These are phyloP conservation scores for Fusarium nurragi DNA, from an alignment of 2,329 filamentous ascomycete species.

Conservation along the genomic window DNA sequence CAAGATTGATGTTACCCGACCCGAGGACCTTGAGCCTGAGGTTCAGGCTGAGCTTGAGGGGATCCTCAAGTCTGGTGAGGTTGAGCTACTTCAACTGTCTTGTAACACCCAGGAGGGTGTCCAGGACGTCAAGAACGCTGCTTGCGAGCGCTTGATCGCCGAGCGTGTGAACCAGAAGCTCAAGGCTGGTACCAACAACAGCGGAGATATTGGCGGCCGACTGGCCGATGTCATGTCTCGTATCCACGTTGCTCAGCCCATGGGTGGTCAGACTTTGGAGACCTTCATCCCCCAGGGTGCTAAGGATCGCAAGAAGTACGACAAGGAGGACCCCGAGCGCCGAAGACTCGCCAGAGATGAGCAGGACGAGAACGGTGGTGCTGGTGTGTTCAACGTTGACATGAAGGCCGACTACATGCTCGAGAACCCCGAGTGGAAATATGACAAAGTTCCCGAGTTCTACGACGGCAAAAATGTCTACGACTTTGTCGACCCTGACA, in stretches of 20 bases:
- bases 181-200: constrained; percentile 84
- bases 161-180: constrained; percentile 95
- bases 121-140: constrained; percentile 93
- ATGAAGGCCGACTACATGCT: constrained; percentile 89
- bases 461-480: constrained; percentile 97
- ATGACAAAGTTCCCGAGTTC: constrained; percentile 94
- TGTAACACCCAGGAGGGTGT: constrained; percentile 96
- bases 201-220: constrained; percentile 79
- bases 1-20: constrained; percentile 93
- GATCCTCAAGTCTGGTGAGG: constrained; percentile 85
- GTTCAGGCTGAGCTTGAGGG: constrained; percentile 80
- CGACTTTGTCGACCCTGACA: constrained; percentile 97
- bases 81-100: constrained; percentile 91
- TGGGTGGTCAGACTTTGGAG: constrained; percentile 81
- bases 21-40: constrained; percentile 85
- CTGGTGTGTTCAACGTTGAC: constrained; percentile 95
- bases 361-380: constrained; percentile 91
- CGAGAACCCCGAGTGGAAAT: constrained; percentile 90
- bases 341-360: constrained; percentile 83
- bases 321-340: constrained; percentile 87
- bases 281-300: constrained; percentile 88
- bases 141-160: constrained; percentile 90
- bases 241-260: constrained; percentile 96
- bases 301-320: constrained; percentile 85
- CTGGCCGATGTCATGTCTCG: constrained; percentile 90